phyloP scores from a whole-genome alignment of 31 red algal genomes.

The Endocladia muricata region DNA sequence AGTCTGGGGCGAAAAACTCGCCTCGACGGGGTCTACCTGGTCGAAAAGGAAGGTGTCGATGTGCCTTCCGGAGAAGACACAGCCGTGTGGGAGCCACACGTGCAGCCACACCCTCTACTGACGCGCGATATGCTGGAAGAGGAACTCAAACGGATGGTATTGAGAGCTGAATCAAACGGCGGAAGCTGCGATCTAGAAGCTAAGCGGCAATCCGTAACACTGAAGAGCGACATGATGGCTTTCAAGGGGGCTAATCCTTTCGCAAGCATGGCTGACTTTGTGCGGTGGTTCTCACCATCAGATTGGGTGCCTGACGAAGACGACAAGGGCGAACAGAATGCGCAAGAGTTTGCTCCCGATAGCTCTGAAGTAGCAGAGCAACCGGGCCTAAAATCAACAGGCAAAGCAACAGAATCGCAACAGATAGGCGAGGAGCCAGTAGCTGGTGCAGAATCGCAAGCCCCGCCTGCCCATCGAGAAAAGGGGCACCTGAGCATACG shows the following conservation, averaged over 20 bases:
- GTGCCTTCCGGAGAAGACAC: background rate
- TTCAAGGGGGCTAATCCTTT: slow-evolving; percentile 72
- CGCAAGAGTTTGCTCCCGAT: background rate
- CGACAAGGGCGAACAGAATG: background rate
- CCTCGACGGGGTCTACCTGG: slow-evolving; percentile 33
- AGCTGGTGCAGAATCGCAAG: background rate
- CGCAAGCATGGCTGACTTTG: slow-evolving; percentile 58
- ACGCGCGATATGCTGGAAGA: slow-evolving; percentile 70
- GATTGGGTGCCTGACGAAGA: slow-evolving; percentile 24
- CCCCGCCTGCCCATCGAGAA: background rate
- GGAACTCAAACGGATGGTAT: slow-evolving; percentile 40
- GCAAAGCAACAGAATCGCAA: background rate
- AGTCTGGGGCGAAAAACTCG: slow-evolving; percentile 45
- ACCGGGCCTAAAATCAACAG: background rate
- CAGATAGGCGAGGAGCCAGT: background rate
- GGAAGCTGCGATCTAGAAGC: slow-evolving; percentile 10
- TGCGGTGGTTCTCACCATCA: slow-evolving; percentile 70
- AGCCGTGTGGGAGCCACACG: slow-evolving; percentile 55
- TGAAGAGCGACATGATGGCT: slow-evolving; percentile 72
- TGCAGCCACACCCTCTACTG: slow-evolving; percentile 40
- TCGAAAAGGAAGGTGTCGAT: background rate
- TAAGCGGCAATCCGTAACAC: slow-evolving; percentile 32
- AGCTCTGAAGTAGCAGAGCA: background rate
- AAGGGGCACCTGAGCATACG: slow-evolving; percentile 44
- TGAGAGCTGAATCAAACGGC: background rate